Evolutionary conservation across 2,329 filamentous ascomycete species (phyloP).

Genomic region (Cercospora zeina): DNA sequence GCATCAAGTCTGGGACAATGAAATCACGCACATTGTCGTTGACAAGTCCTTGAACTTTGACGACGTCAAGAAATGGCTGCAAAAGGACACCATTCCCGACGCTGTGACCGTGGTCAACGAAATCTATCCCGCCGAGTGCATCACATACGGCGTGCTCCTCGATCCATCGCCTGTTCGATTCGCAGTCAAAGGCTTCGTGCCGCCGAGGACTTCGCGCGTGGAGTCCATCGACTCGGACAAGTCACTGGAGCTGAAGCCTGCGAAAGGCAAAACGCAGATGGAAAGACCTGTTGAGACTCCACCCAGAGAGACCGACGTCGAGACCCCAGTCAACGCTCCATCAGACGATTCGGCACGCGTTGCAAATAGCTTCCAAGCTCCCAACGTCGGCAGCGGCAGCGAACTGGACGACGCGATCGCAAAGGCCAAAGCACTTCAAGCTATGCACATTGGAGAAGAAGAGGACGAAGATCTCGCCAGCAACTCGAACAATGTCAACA

Average conservation of each 20-base stretch:
- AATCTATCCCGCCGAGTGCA: constrained; percentile 48
- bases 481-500: constrained; percentile 32
- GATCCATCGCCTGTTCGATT: constrained; percentile 63
- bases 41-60: constrained; percentile 67
- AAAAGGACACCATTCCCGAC: constrained; percentile 49
- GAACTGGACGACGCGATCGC: constrained; percentile 65
- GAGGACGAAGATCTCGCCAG: constrained; percentile 37
- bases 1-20: constrained; percentile 56
- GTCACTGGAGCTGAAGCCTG: constrained; percentile 55
- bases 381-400: constrained; percentile 44
- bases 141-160: constrained; percentile 43
- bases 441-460: constrained; percentile 53
- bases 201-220: constrained; percentile 1
- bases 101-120: constrained; percentile 55
- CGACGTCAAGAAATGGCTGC: constrained; percentile 62
- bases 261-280: constrained; percentile 43
- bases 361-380: constrained; percentile 15
- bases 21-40: constrained; percentile 76
- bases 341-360: constrained; percentile 3
- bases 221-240: constrained; percentile 29
- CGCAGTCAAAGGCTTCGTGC: constrained; percentile 44
- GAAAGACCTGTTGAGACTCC: constrained; percentile 46
- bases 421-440: constrained; percentile 60
- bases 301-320: constrained; percentile 31
- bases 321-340: not conserved